These are phyloP conservation scores for Leccinum imitatum DNA, from an alignment of 768 basidiomycete genomes.

Conservation along the genomic window DNA sequence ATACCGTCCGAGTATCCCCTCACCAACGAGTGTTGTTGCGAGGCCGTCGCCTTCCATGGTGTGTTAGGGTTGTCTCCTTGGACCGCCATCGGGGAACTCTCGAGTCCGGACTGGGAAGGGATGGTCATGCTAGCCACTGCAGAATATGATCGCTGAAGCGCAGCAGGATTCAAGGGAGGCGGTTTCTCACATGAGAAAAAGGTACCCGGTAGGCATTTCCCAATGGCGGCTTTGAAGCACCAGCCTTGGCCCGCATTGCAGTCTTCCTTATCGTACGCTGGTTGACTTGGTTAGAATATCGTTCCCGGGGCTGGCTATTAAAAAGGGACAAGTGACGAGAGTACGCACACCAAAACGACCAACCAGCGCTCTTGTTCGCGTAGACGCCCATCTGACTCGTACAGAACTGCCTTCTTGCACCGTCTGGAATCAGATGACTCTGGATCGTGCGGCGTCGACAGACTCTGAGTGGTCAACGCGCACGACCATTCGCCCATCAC, in stretches of 20 bases:
- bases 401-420: constrained; percentile 53
- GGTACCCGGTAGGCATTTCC: constrained; percentile 50
- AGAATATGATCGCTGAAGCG: constrained; percentile 22
- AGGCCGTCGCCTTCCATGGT: constrained; percentile 8
- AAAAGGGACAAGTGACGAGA: neutral
- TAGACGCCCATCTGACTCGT: constrained; percentile 59
- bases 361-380: constrained; percentile 54
- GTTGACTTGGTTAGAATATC: neutral
- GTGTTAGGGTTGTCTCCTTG: neutral
- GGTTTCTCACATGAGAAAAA: constrained; percentile 54
- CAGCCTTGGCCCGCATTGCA: constrained; percentile 61
- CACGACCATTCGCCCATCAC: constrained; percentile 56
- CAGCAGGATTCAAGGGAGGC: constrained; percentile 19
- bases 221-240: constrained; percentile 67
- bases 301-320: neutral
- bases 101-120: constrained; percentile 13
- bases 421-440: constrained; percentile 12
- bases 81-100: neutral
- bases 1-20: constrained; percentile 41
- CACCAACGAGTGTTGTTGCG: constrained; percentile 13
- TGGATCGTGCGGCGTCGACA: constrained; percentile 46
- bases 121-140: constrained; percentile 15
- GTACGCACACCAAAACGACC: constrained; percentile 67
- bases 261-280: constrained; percentile 61
- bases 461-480: constrained; percentile 47